Evolutionary conservation across 176 grass and related monocot species (phyloP).

Genomic region (Ananas comosus): DNA sequence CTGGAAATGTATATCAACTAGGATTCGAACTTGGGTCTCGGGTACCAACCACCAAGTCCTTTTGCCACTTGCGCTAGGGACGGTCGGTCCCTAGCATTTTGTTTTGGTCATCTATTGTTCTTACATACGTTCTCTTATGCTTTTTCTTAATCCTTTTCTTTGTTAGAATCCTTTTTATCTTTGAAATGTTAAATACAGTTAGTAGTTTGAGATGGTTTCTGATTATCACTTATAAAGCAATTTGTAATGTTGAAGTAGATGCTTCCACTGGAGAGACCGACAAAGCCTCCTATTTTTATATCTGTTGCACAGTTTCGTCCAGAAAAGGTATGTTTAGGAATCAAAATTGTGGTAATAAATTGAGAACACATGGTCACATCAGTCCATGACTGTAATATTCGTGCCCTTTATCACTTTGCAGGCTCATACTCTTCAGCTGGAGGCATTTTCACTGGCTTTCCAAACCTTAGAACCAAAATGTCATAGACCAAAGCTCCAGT

Average conservation of each 20-base stretch:
- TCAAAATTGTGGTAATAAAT: not conserved
- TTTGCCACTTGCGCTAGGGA: too few relatives aligned
- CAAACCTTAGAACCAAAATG: constrained; percentile 49
- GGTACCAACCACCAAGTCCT: too few relatives aligned
- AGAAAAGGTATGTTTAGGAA: constrained; percentile 58
- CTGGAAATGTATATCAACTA: too few relatives aligned
- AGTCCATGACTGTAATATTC: constrained; percentile 10
- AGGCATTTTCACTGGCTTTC: constrained; percentile 73
- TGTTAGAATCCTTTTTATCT: too few relatives aligned
- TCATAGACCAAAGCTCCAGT: constrained; percentile 62
- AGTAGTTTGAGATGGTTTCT: not conserved
- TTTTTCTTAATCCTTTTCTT: not conserved
- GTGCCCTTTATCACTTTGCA: constrained; percentile 17
- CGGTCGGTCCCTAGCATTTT: too few relatives aligned
- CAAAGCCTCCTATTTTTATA: constrained; percentile 55
- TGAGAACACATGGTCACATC: not conserved
- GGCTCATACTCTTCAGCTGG: constrained; percentile 87
- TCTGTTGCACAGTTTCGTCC: constrained; percentile 95
- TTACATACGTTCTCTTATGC: constrained; percentile 7
- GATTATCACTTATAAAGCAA: constrained; percentile 16
- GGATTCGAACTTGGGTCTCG: too few relatives aligned
- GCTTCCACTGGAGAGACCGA: constrained; percentile 70
- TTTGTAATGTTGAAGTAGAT: constrained; percentile 45
- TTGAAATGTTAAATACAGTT: not conserved
- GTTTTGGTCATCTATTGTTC: not conserved